Base-by-base conservation (phyloP, 169 alveolate genomes). In the Cryptosporidium felis region DNA sequence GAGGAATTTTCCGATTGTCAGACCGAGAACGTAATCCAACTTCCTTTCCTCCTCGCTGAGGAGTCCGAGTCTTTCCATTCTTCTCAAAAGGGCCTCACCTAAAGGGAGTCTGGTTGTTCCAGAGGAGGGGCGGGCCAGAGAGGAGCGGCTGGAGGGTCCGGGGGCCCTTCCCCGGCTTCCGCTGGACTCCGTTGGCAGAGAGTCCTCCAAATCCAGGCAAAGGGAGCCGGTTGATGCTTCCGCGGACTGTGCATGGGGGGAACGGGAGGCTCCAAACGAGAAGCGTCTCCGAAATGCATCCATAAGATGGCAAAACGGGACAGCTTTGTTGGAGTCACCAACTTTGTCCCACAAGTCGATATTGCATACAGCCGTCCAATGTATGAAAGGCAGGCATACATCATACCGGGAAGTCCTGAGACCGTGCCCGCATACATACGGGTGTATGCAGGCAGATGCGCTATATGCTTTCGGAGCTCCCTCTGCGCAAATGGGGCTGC, bases 51-150 rank as follows among this genome's bases (percentile, higher is more conserved):
- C 91, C 89, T 98, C 99, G 62, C 94, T 91, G 89, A 98, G 92
- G 49, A 98, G 95, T 28, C 99, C 99, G 88, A 96, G 94, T 47
- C 99, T 96, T 23, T 94, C 96, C 99, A 98, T 97, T 90, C 99
- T 96, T 80, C 99, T 95, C 85, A 98, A 92, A 62, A 98, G 95
- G 46, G 99, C 99, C 88, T 97, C 97, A 59, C 99, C 97, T 80
- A 62, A 3, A 59, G 58, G 67, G 47, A 65, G 56, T 60, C 38
- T 36, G 5, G 18, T 4, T 38, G 2, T 16, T 18, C 51, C 12
- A 44, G 51, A 0, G 51, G 12, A 44, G 51, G 12, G 51, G n/a
- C 12, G 51, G 12, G n/a, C 26, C n/a, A 12, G 1, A 42, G 18
- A 4, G 44, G 44, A 28, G 18, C n/a, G 12, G 12, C 6, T 8